Evolutionary conservation across 2,329 filamentous ascomycete species (phyloP), one percentile per base, ranked within the genome.

Genomic region (Fusarium paranaense): DNA sequence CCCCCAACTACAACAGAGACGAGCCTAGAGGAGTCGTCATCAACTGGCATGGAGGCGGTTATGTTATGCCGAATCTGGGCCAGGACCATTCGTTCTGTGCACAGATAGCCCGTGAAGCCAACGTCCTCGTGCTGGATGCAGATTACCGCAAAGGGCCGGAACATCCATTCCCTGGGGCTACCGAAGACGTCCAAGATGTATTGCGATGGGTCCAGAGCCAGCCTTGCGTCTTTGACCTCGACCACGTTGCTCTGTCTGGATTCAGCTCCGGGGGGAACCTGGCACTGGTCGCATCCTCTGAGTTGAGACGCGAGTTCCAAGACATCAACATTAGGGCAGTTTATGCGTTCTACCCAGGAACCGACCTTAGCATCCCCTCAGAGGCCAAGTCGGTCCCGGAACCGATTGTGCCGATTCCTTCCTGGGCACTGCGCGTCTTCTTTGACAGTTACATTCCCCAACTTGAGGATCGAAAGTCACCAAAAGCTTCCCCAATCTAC

Each of bases 281-380:
- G 25, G 83, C 84, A 11, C 72, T 88, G 0, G 71, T 79, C 1
- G 79, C 75, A 1, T 74, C 79, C 0, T 75, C 76, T 10, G 63
- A 76, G 27, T 59, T 80, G 2, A 75, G 87, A 11, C 50, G 11
- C 0, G 20, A 65, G 35, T 64, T 71, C 20, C 42, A 56, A 10
- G 81, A 82, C 72, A 80, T 88, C 69, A 86, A 88, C 14, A 87
- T 84, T 69, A 84, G 83, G 50, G 87, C 87, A 8, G 83, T 88
- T 68, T 85, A 88, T 64, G 80, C 83, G 54, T 86, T 85, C 80
- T 90, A 83, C 33, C 79, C 85, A 0, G 78, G 81, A 0, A 78
- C 78, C 3, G 80, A 85, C 56, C 67, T 85, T 22, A 73, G 70
- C 1, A 74, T 78, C 9, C 64, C 76, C 7, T 80, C 82, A 0